phyloP scores from a whole-genome alignment of 2,329 filamentous ascomycete genomes.

The Colletotrichum graminicola region DNA sequence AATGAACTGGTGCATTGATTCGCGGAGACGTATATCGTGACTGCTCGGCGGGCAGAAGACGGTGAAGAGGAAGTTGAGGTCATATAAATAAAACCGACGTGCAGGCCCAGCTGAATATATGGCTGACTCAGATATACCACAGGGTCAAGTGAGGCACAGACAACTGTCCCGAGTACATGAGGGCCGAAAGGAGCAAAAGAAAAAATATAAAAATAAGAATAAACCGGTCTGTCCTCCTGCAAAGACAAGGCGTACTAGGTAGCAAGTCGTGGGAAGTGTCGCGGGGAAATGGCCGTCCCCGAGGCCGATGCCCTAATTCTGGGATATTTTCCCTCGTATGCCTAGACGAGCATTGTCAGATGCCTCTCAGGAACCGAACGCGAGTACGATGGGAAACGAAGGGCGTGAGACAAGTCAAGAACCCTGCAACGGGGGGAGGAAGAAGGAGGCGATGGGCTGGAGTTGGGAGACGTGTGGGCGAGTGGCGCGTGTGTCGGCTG shows the following conservation, averaged over 20 bases:
- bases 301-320: background rate
- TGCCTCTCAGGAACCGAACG: constrained; percentile 26
- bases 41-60: background rate
- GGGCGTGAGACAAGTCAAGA: constrained; percentile 12
- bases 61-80: background rate
- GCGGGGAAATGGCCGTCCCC: background rate
- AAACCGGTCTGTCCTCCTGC: constrained; percentile 9
- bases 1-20: background rate
- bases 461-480: constrained; percentile 17
- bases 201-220: background rate
- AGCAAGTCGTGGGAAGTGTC: background rate
- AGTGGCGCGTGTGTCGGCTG: constrained; percentile 3
- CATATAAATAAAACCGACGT: constrained; percentile 33
- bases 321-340: background rate
- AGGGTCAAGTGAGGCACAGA: constrained; percentile 13
- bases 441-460: background rate
- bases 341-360: constrained; percentile 14
- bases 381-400: constrained; percentile 24
- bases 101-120: constrained; percentile 6
- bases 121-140: constrained; percentile 24
- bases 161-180: constrained; percentile 20
- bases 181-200: background rate
- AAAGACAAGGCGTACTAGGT: background rate
- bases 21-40: background rate
- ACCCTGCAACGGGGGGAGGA: constrained; percentile 4